These are phyloP conservation scores for Solanum chiquidenum DNA, from an alignment of 257 asterid species.

Conservation along the genomic window DNA sequence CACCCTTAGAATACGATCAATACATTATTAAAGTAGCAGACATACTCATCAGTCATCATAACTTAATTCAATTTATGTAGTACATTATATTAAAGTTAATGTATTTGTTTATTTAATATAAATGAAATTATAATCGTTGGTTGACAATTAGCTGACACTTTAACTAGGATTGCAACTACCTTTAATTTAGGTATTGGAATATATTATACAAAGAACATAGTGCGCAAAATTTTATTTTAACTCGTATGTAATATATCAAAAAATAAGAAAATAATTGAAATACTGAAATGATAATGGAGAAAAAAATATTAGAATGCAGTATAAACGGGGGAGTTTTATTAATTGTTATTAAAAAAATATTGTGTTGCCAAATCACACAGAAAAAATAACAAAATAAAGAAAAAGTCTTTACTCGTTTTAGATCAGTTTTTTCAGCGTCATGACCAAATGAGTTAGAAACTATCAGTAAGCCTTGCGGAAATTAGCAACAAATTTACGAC, in stretches of 20 bases:
- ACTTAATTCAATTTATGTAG: not conserved
- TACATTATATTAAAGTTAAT: not conserved
- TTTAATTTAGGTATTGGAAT: not conserved
- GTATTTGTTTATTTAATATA: not conserved
- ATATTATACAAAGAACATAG: not conserved
- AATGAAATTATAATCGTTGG: not conserved
- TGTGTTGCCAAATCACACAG: not conserved
- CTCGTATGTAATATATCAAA: not conserved
- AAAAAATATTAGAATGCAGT: not conserved
- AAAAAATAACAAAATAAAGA: not conserved
- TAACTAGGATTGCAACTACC: not conserved
- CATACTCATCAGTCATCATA: not conserved
- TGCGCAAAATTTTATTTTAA: not conserved
- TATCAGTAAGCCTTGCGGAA: not conserved
- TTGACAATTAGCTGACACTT: not conserved
- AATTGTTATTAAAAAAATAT: too few relatives aligned
- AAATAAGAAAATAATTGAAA: not conserved
- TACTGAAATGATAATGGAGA: not conserved
- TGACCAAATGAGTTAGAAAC: not conserved
- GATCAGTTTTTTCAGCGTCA: not conserved
- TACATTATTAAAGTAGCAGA: not conserved
- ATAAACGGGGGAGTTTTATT: too few relatives aligned
- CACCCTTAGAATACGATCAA: not conserved
- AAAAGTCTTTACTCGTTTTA: not conserved
- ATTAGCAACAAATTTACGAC: not conserved